Conservation (phyloP, 2,329 filamentous ascomycete genomes). For the Venturia aucupariae region DNA sequence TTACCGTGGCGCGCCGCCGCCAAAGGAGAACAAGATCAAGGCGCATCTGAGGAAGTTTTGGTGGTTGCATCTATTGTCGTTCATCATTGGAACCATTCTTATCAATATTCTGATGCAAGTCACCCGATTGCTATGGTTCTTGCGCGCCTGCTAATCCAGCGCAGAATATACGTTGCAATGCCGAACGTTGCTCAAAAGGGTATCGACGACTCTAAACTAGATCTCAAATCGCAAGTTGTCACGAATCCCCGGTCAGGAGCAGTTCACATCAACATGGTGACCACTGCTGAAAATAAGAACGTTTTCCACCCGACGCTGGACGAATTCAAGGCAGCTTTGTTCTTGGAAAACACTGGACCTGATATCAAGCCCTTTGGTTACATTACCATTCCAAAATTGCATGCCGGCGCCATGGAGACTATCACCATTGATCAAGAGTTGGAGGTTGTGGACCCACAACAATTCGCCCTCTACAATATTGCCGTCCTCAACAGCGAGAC, state of each 20-base stretch:
- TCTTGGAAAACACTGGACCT: slow-evolving; percentile 32
- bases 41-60: slow-evolving; percentile 37
- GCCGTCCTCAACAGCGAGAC: slow-evolving; percentile 40
- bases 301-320: slow-evolving; percentile 46
- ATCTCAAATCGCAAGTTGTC: slow-evolving; percentile 42
- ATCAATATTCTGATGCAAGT: slow-evolving; percentile 53
- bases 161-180: slow-evolving; percentile 47
- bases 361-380: slow-evolving; percentile 32
- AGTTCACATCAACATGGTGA: slow-evolving; percentile 40
- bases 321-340: slow-evolving; percentile 43
- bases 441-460: slow-evolving; percentile 33
- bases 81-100: slow-evolving; percentile 43
- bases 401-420: slow-evolving; percentile 34
- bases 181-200: slow-evolving; percentile 48
- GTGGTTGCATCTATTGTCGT: slow-evolving; percentile 50
- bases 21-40: slow-evolving; percentile 17
- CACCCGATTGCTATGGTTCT: neutral
- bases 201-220: slow-evolving; percentile 43
- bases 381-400: slow-evolving; percentile 36
- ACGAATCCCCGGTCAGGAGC: slow-evolving; percentile 40
- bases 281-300: slow-evolving; percentile 39
- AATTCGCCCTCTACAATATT: slow-evolving; percentile 42
- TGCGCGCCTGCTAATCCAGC: neutral
- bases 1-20: neutral
- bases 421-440: slow-evolving; percentile 37